phyloP scores from a whole-genome alignment of 164 flowering plant species.

The Stephania cephalantha region DNA sequence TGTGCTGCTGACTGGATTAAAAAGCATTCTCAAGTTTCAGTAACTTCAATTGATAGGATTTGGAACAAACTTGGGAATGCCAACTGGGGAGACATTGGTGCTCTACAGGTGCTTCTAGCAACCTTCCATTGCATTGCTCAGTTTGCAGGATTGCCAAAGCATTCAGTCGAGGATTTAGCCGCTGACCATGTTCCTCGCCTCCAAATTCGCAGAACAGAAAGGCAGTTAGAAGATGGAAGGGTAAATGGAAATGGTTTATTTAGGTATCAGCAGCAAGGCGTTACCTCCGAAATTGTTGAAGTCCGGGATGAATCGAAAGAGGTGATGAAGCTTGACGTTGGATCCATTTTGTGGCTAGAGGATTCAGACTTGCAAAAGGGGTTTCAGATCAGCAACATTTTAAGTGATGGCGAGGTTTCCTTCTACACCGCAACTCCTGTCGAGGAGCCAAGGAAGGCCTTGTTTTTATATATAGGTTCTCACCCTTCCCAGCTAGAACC shows the following conservation, averaged over 20 bases:
- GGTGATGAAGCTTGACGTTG: constrained; percentile 49
- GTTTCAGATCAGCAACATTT: constrained; percentile 53
- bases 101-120: constrained; percentile 68
- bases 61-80: constrained; percentile 98
- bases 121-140: constrained; percentile 66
- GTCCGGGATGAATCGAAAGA: constrained; percentile 49
- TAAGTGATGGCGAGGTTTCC: constrained; percentile 36
- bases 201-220: constrained; percentile 57
- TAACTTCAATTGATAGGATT: constrained; percentile 67
- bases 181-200: constrained; percentile 65
- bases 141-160: constrained; percentile 60
- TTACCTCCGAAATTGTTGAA: constrained; percentile 78
- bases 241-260: constrained; percentile 52
- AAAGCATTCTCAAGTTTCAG: constrained; percentile 43
- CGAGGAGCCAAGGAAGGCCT: constrained; percentile 51
- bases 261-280: constrained; percentile 39
- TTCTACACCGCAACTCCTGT: constrained; percentile 52
- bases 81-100: constrained; percentile 88
- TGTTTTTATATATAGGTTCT: constrained; percentile 69
- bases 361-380: constrained; percentile 63
- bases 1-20: constrained; percentile 75
- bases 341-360: constrained; percentile 74
- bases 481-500: constrained; percentile 86
- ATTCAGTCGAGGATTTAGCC: constrained; percentile 71
- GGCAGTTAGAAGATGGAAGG: constrained; percentile 40